Conservation (phyloP, 768 basidiomycete genomes). For the Ramaria sp. region DNA sequence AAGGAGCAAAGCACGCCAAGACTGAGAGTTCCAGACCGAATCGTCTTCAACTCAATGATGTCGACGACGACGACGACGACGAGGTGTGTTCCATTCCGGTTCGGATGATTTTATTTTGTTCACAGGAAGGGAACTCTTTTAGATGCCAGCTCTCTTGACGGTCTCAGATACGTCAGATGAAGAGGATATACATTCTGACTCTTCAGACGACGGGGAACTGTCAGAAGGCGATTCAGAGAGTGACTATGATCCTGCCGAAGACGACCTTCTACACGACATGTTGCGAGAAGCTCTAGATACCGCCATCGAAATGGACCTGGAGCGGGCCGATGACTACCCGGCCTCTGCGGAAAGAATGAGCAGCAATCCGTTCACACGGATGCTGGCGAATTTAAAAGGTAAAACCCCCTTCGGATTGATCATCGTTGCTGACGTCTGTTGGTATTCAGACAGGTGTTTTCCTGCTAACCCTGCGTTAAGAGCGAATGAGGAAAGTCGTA, state of each 20-base stretch:
- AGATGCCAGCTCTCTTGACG: constrained; percentile 53
- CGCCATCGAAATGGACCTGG: constrained; percentile 45
- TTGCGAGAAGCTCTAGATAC: constrained; percentile 66
- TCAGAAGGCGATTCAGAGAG: constrained; percentile 31
- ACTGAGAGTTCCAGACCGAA: neutral
- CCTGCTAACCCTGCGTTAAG: constrained; percentile 35
- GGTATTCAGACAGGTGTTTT: constrained; percentile 40
- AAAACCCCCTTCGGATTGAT: neutral
- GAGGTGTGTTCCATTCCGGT: constrained; percentile 20
- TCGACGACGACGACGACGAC: constrained; percentile 33
- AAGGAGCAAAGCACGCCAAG: constrained; percentile 2
- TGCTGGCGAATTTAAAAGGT: constrained; percentile 70
- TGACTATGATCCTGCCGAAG: constrained; percentile 57
- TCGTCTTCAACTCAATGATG: constrained; percentile 14
- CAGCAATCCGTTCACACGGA: constrained; percentile 63
- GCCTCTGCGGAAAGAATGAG: constrained; percentile 37
- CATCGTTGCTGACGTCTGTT: neutral
- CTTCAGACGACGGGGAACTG: neutral
- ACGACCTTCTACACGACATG: constrained; percentile 52
- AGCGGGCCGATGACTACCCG: constrained; percentile 29
- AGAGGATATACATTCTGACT: constrained; percentile 18
- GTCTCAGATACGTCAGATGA: constrained; percentile 49
- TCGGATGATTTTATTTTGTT: neutral
- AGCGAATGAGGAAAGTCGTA: constrained; percentile 22
- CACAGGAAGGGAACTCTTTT: neutral